phyloP scores from a whole-genome alignment of 495 filamentous ascomycete genomes.

The Lepraria neglecta region DNA sequence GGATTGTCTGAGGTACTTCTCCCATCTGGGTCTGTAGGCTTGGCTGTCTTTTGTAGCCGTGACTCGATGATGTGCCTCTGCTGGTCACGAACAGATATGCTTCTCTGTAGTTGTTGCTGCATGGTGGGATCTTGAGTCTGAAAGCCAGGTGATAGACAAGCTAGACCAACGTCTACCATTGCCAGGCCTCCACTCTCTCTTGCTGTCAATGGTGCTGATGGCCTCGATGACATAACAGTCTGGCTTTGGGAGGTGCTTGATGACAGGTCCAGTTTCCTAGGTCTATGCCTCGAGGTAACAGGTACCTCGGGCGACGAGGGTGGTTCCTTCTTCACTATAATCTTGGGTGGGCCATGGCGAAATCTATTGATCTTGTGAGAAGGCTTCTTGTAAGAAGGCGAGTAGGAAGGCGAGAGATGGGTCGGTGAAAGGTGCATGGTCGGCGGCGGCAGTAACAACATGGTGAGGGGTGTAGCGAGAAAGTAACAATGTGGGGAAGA shows the following conservation, averaged over 20 bases:
- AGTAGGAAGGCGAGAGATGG: too few relatives aligned
- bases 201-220: constrained; percentile 71
- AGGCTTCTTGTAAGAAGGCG: background rate
- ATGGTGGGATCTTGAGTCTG: constrained; percentile 93
- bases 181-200: constrained; percentile 63
- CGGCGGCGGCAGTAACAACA: constrained; percentile 19
- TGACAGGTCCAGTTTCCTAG: constrained; percentile 82
- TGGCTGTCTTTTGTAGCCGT: constrained; percentile 78
- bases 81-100: constrained; percentile 87
- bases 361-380: constrained; percentile 28
- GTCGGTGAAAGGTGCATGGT: constrained; percentile 5
- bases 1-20: constrained; percentile 44
- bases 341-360: constrained; percentile 53
- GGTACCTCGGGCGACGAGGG: constrained; percentile 74
- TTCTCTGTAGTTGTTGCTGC: constrained; percentile 90
- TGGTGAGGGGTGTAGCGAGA: constrained; percentile 11
- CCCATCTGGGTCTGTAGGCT: constrained; percentile 61
- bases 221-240: constrained; percentile 51
- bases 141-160: constrained; percentile 92
- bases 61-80: constrained; percentile 93
- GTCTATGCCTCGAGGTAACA: constrained; percentile 67
- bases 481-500: background rate
- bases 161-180: constrained; percentile 89
- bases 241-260: constrained; percentile 54
- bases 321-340: constrained; percentile 94